Evolutionary conservation across 2,329 filamentous ascomycete genomes (phyloP).

Genomic region (Colletotrichum lini): DNA sequence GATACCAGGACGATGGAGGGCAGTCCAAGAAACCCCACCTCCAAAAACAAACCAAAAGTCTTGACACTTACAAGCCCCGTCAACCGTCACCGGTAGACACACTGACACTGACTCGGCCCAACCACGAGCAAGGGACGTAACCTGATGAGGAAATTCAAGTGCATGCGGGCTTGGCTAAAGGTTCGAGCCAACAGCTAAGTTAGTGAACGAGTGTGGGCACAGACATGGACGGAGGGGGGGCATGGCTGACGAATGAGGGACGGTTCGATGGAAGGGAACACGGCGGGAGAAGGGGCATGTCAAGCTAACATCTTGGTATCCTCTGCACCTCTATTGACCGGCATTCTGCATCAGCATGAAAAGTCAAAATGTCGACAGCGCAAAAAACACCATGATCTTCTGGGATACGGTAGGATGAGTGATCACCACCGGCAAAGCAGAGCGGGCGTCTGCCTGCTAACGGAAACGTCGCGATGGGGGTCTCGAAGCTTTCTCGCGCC

Average conservation of each 20-base stretch:
- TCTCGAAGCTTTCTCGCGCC: neutral
- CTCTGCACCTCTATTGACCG: neutral
- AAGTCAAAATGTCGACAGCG: neutral
- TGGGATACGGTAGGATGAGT: neutral
- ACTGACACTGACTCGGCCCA: conserved; percentile 9
- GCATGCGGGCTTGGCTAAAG: neutral
- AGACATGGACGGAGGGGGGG: neutral
- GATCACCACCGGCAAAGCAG: neutral
- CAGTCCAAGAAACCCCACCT: neutral
- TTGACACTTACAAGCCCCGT: neutral
- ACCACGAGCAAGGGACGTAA: neutral
- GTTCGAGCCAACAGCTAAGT: neutral
- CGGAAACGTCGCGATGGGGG: neutral
- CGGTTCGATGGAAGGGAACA: conserved; percentile 11
- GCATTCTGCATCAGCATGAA: neutral
- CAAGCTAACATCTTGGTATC: conserved; percentile 17
- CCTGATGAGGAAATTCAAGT: neutral
- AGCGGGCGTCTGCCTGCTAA: neutral
- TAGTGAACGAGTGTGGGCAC: conserved; percentile 1
- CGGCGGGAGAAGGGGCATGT: conserved; percentile 1
- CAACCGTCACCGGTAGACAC: neutral
- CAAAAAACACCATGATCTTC: neutral
- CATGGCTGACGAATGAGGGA: conserved; percentile 4
- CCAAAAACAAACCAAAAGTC: conserved; percentile 5
- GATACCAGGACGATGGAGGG: conserved; percentile 33